Percentiles rank a stretch among this genome's conserved stretches.
phyloP scores from a whole-genome alignment of 1,139 yeast genomes.

The Nakaseomyces delphensis region DNA sequence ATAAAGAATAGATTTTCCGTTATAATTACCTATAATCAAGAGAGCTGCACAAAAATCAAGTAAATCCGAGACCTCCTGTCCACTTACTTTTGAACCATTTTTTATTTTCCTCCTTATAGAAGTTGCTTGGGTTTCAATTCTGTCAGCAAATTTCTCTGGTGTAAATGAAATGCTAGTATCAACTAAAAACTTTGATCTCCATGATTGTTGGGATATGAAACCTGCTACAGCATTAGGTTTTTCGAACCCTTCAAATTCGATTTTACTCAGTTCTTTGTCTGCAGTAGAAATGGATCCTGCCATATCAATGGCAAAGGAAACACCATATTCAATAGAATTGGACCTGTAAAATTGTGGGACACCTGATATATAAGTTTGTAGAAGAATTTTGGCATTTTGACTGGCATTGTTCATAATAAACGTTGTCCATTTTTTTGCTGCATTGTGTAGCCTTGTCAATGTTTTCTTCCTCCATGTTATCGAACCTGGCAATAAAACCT shows the following conservation, averaged over 20 bases:
- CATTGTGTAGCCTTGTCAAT: slow-evolving; percentile 48
- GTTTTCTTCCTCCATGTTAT: slow-evolving; percentile 68
- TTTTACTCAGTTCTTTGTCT: slow-evolving; percentile 46
- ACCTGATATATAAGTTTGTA: slow-evolving; percentile 64
- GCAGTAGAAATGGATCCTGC: slow-evolving; percentile 62
- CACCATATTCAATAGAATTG: slow-evolving; percentile 57
- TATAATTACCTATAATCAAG: slow-evolving; percentile 39
- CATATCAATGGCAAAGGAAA: slow-evolving; percentile 82
- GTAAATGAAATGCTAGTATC: slow-evolving; percentile 29
- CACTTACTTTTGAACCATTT: slow-evolving; percentile 24
- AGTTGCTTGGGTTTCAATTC: slow-evolving; percentile 19
- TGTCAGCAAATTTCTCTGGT: slow-evolving; percentile 20
- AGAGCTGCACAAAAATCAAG: slow-evolving; percentile 42
- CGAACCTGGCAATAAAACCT: slow-evolving; percentile 67
- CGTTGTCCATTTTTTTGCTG: slow-evolving; percentile 61
- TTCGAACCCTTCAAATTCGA: slow-evolving; percentile 27
- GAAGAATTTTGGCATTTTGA: slow-evolving; percentile 66
- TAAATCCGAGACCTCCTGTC: slow-evolving; percentile 34
- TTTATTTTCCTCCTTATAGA: slow-evolving; percentile 18
- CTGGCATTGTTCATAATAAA: slow-evolving; percentile 47
- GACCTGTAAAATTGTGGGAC: slow-evolving; percentile 27
- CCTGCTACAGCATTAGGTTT: slow-evolving; percentile 58
- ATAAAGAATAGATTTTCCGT: slow-evolving; percentile 45
- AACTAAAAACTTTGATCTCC: slow-evolving; percentile 47
- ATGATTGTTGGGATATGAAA: slow-evolving; percentile 68